A percentile compares a stretch with the other conserved stretches of the same genome.
Conservation (phyloP, 2,329 filamentous ascomycete species). For the Aureobasidium uvarum region DNA sequence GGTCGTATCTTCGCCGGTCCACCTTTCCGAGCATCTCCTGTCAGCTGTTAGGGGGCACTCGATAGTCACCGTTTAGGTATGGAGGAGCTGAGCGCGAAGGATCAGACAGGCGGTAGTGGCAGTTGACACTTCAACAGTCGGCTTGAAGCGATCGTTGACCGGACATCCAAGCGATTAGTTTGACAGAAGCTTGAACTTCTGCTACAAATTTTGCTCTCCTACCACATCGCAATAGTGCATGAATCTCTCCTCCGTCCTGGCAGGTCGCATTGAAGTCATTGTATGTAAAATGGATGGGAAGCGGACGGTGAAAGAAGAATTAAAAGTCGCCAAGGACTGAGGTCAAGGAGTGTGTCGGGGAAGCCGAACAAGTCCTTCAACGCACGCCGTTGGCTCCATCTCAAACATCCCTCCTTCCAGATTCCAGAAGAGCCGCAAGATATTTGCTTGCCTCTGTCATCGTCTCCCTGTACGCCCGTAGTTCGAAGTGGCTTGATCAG, state of each 20-base stretch:
- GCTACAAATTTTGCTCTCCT: background rate
- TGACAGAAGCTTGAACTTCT: background rate
- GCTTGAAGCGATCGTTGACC: conserved; percentile 10
- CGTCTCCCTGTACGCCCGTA: background rate
- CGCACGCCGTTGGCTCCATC: background rate
- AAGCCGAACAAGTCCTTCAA: conserved; percentile 1
- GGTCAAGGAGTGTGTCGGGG: background rate
- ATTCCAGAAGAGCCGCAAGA: background rate
- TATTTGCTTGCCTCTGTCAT: background rate
- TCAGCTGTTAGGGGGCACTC: background rate
- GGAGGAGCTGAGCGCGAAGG: background rate
- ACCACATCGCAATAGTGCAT: too few relatives aligned
- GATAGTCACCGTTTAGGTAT: background rate
- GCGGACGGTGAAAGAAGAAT: background rate
- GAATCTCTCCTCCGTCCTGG: fast-evolving
- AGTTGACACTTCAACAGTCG: conserved; percentile 21
- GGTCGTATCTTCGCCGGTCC: background rate
- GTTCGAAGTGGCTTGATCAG: background rate
- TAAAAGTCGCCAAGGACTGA: background rate
- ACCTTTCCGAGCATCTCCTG: conserved; percentile 15
- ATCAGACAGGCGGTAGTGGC: conserved; percentile 3
- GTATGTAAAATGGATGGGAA: background rate
- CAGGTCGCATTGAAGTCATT: background rate
- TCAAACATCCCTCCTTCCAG: background rate
- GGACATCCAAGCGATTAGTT: too few relatives aligned